Percentiles rank a stretch among this genome's conserved stretches.
Conservation (phyloP, 2,329 filamentous ascomycete species). For the Pleurostoma richardsiae region DNA sequence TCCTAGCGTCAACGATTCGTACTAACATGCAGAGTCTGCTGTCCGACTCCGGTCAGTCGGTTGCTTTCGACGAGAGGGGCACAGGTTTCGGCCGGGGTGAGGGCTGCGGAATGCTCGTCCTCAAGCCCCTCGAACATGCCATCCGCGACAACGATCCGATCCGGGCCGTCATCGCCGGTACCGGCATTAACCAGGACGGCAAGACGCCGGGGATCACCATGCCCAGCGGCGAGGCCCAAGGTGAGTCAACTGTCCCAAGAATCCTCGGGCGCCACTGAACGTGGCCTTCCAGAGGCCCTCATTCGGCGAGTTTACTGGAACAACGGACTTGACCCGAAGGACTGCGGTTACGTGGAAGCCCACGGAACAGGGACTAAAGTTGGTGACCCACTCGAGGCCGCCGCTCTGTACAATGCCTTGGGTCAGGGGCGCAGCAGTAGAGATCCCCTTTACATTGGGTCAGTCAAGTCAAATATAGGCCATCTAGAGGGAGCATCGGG, state of each 20-base stretch:
- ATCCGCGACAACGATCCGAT: constrained; percentile 40
- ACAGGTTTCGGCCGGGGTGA: constrained; percentile 60
- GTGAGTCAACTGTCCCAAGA: constrained; percentile 13
- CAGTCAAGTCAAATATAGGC: constrained; percentile 34
- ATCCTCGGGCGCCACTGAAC: constrained; percentile 6
- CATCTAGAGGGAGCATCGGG: constrained; percentile 44
- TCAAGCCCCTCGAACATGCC: constrained; percentile 37
- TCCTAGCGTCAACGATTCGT: constrained; percentile 12
- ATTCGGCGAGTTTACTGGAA: constrained; percentile 37
- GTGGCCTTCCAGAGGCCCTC: constrained; percentile 24
- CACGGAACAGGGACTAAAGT: constrained; percentile 43
- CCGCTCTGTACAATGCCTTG: constrained; percentile 30
- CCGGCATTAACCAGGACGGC: constrained; percentile 52
- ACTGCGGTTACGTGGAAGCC: constrained; percentile 34
- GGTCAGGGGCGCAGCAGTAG: constrained; percentile 15
- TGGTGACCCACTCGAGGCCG: constrained; percentile 40
- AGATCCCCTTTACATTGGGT: constrained; percentile 25
- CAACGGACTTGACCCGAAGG: constrained; percentile 29
- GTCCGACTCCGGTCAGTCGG: constrained; percentile 45
- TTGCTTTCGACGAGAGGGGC: constrained; percentile 44
- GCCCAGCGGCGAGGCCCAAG: constrained; percentile 46
- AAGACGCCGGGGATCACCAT: constrained; percentile 50
- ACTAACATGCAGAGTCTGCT: constrained; percentile 30
- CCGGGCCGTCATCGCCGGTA: constrained; percentile 43
- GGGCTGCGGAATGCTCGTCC: constrained; percentile 47